These are phyloP conservation scores for Gaultheria prostrata DNA, from an alignment of 148 eudicot genomes.

Conservation along the genomic window DNA sequence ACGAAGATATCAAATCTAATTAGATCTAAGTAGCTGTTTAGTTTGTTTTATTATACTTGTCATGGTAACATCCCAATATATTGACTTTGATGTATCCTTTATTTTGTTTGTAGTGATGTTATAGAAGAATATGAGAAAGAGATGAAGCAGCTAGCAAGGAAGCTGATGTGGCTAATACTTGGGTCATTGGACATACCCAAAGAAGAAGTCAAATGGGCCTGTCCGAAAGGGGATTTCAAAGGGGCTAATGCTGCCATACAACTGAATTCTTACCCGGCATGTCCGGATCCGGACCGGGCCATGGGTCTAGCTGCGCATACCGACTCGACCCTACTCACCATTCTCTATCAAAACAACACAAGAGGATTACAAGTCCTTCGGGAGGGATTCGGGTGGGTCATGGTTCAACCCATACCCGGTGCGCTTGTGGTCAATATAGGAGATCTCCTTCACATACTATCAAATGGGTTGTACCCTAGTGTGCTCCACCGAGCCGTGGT, in stretches of 20 bases:
- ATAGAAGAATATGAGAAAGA: slow-evolving; percentile 66
- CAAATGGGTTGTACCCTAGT: slow-evolving; percentile 72
- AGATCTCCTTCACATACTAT: slow-evolving; percentile 78
- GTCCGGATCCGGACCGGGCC: slow-evolving; percentile 92
- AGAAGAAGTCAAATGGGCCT: slow-evolving; percentile 60
- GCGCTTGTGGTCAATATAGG: slow-evolving; percentile 77
- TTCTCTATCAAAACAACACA: slow-evolving; percentile 73
- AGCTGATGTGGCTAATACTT: slow-evolving; percentile 67
- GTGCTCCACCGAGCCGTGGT: slow-evolving; percentile 84
- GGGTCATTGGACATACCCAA: slow-evolving; percentile 63
- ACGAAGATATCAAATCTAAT: slow-evolving; percentile 27
- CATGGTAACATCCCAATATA: neutral
- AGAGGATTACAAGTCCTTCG: slow-evolving; percentile 68
- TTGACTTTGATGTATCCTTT: neutral
- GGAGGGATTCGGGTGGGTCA: slow-evolving; percentile 62
- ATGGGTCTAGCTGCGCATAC: slow-evolving; percentile 94
- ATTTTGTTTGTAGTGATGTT: slow-evolving; percentile 45
- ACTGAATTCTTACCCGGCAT: slow-evolving; percentile 78
- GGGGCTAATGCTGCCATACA: slow-evolving; percentile 65
- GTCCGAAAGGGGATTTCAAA: slow-evolving; percentile 24
- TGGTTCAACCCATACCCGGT: slow-evolving; percentile 59
- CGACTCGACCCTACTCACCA: slow-evolving; percentile 85
- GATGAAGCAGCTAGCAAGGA: slow-evolving; percentile 60
- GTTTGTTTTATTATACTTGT: neutral
- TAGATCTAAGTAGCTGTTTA: neutral